phyloP scores from a whole-genome alignment of 2,329 filamentous ascomycete species.

The Calonectria pseudoturangicola region DNA sequence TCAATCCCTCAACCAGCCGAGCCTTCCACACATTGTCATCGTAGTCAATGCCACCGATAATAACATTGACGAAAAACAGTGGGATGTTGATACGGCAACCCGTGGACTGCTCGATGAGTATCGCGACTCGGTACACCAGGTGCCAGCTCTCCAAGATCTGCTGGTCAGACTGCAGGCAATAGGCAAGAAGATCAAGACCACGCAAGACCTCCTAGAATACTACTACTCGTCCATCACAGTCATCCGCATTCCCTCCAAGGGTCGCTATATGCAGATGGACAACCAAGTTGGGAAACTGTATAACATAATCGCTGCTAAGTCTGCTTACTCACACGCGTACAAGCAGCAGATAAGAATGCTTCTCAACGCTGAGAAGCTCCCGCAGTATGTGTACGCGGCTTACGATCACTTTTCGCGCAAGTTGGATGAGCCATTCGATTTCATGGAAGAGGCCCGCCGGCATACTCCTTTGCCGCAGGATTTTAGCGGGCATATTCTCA shows the following conservation, averaged over 20 bases:
- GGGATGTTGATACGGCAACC: constrained; percentile 21
- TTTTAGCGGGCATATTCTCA: constrained; percentile 32
- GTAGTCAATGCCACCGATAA: constrained; percentile 26
- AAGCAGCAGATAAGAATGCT: constrained; percentile 32
- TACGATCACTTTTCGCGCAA: constrained; percentile 28
- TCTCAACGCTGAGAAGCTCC: constrained; percentile 27
- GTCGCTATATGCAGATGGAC: constrained; percentile 35
- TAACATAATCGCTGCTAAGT: constrained; percentile 12
- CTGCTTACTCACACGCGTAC: constrained; percentile 8
- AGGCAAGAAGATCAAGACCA: constrained; percentile 19
- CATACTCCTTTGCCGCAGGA: constrained; percentile 27
- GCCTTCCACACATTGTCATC: constrained; percentile 27
- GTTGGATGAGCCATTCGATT: constrained; percentile 25
- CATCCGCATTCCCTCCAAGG: constrained; percentile 24
- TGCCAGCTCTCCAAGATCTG: constrained; percentile 20
- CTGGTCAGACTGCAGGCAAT: not conserved
- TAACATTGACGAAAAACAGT: constrained; percentile 29
- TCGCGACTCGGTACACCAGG: constrained; percentile 22
- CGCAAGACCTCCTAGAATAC: constrained; percentile 28
- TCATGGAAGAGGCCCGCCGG: constrained; percentile 18
- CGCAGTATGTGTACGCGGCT: constrained; percentile 25
- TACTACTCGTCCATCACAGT: constrained; percentile 35
- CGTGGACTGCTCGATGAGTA: constrained; percentile 7
- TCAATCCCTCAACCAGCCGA: constrained; percentile 32
- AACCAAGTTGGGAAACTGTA: constrained; percentile 27